Evolutionary conservation across 2,329 filamentous ascomycete species (phyloP).

Genomic region (Fusarium domesticum): DNA sequence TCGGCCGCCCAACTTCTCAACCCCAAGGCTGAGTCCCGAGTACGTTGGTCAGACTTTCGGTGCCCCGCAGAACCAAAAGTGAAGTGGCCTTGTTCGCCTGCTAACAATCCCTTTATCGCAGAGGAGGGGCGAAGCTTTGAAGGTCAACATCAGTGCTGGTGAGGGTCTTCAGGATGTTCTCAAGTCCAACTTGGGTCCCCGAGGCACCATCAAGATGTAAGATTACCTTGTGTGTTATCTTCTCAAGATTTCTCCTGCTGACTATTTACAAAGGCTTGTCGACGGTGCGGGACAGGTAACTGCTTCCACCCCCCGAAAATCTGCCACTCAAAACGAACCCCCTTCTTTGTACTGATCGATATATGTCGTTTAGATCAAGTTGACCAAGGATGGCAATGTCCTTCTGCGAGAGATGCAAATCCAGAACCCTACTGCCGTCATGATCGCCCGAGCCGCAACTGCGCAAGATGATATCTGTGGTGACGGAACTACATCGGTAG

Average conservation of each 20-base stretch:
- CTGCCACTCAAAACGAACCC: conserved; percentile 25
- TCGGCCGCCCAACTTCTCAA: conserved; percentile 98
- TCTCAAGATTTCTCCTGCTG: no score
- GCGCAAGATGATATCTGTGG: conserved; percentile 98
- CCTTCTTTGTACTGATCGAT: conserved; percentile 29
- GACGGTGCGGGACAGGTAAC: conserved; percentile 68
- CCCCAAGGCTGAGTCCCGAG: conserved; percentile 96
- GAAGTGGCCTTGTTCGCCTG: conserved; percentile 13
- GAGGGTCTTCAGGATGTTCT: conserved; percentile 92
- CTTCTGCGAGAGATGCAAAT: conserved; percentile 81
- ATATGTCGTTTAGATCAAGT: conserved; percentile 69
- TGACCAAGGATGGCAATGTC: conserved; percentile 98
- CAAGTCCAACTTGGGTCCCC: conserved; percentile 91
- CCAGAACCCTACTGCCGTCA: conserved; percentile 94
- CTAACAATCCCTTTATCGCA: conserved; percentile 40
- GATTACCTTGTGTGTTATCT: no score
- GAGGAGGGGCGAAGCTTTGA: conserved; percentile 94
- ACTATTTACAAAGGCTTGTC: conserved; percentile 66
- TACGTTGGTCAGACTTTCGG: conserved; percentile 49
- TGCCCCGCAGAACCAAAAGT: conserved; percentile 18
- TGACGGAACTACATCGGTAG: conserved; percentile 95
- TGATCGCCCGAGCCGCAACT: conserved; percentile 80
- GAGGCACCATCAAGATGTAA: conserved; percentile 95
- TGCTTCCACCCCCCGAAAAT: conserved; percentile 28
- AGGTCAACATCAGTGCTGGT: conserved; percentile 94